Base-by-base conservation (phyloP, 768 basidiomycete species). In the Sarcomyxa edulis region DNA sequence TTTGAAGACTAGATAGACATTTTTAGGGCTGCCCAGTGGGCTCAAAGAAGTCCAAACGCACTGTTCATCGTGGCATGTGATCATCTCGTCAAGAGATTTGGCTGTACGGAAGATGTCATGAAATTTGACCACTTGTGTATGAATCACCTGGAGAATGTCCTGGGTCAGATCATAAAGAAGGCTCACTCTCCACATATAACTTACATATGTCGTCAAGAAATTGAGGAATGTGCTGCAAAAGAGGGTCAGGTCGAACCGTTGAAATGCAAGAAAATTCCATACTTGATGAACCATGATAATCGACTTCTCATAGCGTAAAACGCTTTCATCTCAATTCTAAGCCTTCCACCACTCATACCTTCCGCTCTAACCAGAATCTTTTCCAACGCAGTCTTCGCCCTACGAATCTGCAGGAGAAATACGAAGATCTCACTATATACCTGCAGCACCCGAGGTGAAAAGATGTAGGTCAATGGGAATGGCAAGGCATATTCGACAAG, bases 241-340 rank as follows among this genome's bases (percentile, higher is more conserved):
- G 12, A 7, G 4, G 4, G 30, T 43, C 42, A 36, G 24, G 18
- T 34, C 24, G 12, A 28, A 9, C 15, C 7, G 19, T 42, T 11
- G 14, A n/a, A 23, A 22, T 30, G 12, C 20, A 18, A 23, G 6
- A 31, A 33, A 8, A n/a, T 70, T 83, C 49, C 51, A n/a, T n/a
- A 89, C 88, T 85, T 88, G 54, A 85, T 72, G 48, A 90, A 85
- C 89, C 89, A 92, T 41, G 83, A 82, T 42, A 92, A 49, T 39
- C 81, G 78, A 47, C 80, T 77, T 45, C 87, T 63, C 69, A 88
- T 74, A 0, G 82, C 83, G 53, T 86, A 87, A 48, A 90, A 80
- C 10, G 69, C 68, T 59, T 86, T 89, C 50, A 83, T 40, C 37
- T 79, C 77, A 15, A 60, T 62, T 24, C 57, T 63, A 34, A 60